phyloP scores from a whole-genome alignment of 2,329 filamentous ascomycete species.

The Emydomyces testavorans region DNA sequence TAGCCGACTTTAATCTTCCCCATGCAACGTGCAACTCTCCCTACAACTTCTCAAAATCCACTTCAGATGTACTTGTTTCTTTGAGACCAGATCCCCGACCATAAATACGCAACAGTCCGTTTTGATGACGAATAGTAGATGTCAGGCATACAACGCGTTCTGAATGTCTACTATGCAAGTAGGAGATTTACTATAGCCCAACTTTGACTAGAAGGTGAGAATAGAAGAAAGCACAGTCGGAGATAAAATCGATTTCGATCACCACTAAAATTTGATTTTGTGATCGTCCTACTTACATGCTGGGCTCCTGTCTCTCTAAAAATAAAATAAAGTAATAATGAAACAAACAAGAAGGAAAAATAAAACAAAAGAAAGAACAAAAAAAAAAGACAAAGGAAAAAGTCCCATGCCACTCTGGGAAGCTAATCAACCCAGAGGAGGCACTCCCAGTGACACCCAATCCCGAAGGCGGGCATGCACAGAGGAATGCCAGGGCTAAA shows the following conservation, averaged over 20 bases:
- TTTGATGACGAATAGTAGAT: no score
- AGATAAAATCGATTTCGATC: neutral
- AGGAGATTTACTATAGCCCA: no score
- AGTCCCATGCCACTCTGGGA: constrained; percentile 1
- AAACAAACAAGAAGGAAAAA: neutral
- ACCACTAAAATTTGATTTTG: neutral
- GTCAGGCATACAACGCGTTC: no score
- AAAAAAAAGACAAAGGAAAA: constrained; percentile 6
- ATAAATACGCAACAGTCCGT: no score
- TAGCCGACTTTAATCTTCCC: no score
- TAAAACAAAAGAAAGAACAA: neutral
- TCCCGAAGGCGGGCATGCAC: constrained; percentile 3
- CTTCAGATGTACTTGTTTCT: no score
- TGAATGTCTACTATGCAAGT: no score
- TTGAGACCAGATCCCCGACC: no score
- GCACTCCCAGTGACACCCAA: neutral
- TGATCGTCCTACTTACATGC: neutral
- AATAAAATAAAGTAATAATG: neutral
- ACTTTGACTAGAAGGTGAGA: neutral
- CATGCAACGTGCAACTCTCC: no score
- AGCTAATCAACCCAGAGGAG: constrained; percentile 6
- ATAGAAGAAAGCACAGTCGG: neutral
- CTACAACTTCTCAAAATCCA: no score
- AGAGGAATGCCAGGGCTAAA: constrained; percentile 5
- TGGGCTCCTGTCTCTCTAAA: neutral